These are phyloP conservation scores for Ceratobasidium sp. DNA, from an alignment of 1,284 basidiomycete species.

Conservation along the genomic window DNA sequence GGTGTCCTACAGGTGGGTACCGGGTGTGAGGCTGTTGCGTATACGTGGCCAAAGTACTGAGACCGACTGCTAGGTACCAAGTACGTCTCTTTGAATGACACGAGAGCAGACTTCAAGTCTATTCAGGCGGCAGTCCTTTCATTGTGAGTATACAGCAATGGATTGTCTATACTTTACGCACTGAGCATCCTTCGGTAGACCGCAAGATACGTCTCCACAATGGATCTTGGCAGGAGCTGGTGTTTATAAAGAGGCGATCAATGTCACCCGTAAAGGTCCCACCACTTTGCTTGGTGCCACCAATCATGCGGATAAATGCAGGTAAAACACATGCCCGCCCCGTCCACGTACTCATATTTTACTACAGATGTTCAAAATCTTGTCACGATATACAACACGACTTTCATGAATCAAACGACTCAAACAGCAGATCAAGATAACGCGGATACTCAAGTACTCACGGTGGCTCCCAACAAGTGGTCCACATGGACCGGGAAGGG, in stretches of 20 bases:
- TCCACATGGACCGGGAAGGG: slow-evolving; percentile 39
- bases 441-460: slow-evolving; percentile 45
- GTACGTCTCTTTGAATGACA: slow-evolving; percentile 61
- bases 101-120: slow-evolving; percentile 55
- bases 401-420: slow-evolving; percentile 46
- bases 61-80: slow-evolving; percentile 54
- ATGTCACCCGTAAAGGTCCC: slow-evolving; percentile 61
- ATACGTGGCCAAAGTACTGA: not conserved
- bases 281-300: slow-evolving; percentile 58
- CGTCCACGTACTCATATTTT: not conserved
- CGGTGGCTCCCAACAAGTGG: slow-evolving; percentile 44
- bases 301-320: slow-evolving; percentile 5
- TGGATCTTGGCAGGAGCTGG: slow-evolving; percentile 63
- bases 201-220: slow-evolving; percentile 52
- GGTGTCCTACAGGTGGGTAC: slow-evolving; percentile 30
- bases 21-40: not conserved
- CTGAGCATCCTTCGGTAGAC: slow-evolving; percentile 51
- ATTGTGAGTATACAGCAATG: slow-evolving; percentile 52
- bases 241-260: slow-evolving; percentile 66
- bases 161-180: not conserved
- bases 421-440: slow-evolving; percentile 45
- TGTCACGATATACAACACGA: slow-evolving; percentile 45
- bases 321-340: not conserved
- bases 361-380: slow-evolving; percentile 41
- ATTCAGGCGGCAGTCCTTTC: slow-evolving; percentile 62